Evolutionary conservation across 2,329 filamentous ascomycete species (phyloP).

Genomic region (Fusarium nanum): DNA sequence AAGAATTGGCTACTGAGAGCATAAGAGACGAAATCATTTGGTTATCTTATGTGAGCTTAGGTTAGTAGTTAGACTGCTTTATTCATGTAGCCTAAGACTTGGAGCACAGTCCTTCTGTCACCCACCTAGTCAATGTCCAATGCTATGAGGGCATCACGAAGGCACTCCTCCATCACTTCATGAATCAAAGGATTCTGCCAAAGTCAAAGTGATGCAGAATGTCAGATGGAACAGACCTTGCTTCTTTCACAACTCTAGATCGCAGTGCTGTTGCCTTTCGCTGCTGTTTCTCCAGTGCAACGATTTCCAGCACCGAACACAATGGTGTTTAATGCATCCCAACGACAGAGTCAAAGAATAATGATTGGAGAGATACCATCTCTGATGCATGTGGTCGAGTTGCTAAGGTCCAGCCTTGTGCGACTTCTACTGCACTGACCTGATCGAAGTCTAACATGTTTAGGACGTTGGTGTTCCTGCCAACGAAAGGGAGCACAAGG

Average conservation of each 20-base stretch:
- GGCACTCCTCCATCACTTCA: not conserved
- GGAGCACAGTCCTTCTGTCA: not conserved
- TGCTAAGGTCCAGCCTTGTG: not conserved
- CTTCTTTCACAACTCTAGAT: not conserved
- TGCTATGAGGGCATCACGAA: not conserved
- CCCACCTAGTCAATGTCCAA: not conserved
- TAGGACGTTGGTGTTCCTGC: not conserved
- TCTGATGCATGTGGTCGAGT: not conserved
- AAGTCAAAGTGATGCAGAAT: not conserved
- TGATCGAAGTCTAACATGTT: not conserved
- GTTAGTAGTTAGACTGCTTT: rapidly evolving
- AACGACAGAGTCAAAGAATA: not conserved
- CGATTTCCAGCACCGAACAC: not conserved
- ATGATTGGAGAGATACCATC: not conserved
- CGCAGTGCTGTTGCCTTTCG: not conserved
- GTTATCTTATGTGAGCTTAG: not conserved
- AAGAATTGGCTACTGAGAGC: not conserved
- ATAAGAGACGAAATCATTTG: not conserved
- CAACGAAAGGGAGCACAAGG: not conserved
- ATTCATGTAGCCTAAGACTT: not conserved
- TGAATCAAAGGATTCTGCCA: not conserved
- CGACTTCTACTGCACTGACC: not conserved
- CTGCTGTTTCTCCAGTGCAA: not conserved
- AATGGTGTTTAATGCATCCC: not conserved
- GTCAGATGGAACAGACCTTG: not conserved